Base-by-base conservation (phyloP, 2,329 filamentous ascomycete genomes). In the Paecilomyces dactylethromorphus region DNA sequence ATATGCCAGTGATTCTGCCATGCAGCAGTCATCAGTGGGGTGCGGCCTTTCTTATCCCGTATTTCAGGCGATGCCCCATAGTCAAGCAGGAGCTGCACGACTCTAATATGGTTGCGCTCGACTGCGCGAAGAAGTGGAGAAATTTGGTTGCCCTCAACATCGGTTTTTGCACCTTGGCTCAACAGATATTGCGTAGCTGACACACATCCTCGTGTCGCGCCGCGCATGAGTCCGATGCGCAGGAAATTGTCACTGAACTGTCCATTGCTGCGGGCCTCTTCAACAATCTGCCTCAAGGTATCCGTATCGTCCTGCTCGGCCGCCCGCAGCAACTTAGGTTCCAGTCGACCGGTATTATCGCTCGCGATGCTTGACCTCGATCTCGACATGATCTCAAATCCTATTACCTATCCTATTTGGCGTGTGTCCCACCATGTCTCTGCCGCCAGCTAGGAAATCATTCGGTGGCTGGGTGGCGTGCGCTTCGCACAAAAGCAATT, bases 11-110 rank as follows among this genome's bases (percentile, higher is more conserved):
- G 74, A 29, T 76, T 76, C 59, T 69, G 72, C 74, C 73, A 77
- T 7, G 77, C 76, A 4, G 77, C 76, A 1, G 73, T 76, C 75
- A 77, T 78, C 49, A 79, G 60, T 50, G 72, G 74, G 49, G 75
- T 78, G 15, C 76, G 68, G 4, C 75, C 75, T 58, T 78, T 80
- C 54, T 78, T 76, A 65, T 84, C 81, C 18, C 60, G 54, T n/a
- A 60, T 66, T 55, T 74, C 69, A 3, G 67, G 64, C 21, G 66
- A 66, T 0, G 70, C 71, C 10, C 71, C 70, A 39, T 70, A 63
- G 32, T 74, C 72, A 3, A 75, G 68, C 13, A 83, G 68, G 53
- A 82, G 63, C 59, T 71, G 70, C 49, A 80, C 70, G 6, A 81
- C 81, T 7, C 76, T 75, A 8, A 74, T 70, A 57, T 75, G 71